Percentiles rank a stretch among this genome's conserved stretches.
phyloP scores from a whole-genome alignment of 2,329 filamentous ascomycete species.

The Sarocladiaceae sp. region DNA sequence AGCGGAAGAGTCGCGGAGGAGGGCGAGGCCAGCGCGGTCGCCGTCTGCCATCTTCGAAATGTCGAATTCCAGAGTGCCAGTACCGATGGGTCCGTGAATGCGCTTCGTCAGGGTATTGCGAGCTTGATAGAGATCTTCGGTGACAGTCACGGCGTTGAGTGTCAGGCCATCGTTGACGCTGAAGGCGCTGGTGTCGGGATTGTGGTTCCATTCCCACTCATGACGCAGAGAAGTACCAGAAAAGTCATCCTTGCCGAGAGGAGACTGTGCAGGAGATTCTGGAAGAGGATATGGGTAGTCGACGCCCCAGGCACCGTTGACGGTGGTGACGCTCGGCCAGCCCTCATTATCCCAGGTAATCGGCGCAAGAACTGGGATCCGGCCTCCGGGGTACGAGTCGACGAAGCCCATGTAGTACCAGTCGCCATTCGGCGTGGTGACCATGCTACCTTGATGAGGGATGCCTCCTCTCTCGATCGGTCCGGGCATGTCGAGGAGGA shows the following conservation, averaged over 20 bases:
- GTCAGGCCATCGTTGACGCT: slow-evolving; percentile 29
- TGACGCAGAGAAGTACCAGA: slow-evolving; percentile 30
- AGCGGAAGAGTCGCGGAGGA: slow-evolving; percentile 45
- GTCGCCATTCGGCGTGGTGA: slow-evolving; percentile 42
- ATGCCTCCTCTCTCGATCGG: not conserved
- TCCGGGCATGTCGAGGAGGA: not conserved
- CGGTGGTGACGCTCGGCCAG: slow-evolving; percentile 35
- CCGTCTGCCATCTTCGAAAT: slow-evolving; percentile 40
- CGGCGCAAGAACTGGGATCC: slow-evolving; percentile 31
- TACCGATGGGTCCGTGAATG: slow-evolving; percentile 37
- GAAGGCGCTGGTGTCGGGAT: slow-evolving; percentile 44
- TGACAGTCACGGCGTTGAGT: slow-evolving; percentile 42
- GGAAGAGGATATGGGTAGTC: slow-evolving; percentile 11
- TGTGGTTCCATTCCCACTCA: slow-evolving; percentile 56
- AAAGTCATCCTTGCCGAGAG: slow-evolving; percentile 10
- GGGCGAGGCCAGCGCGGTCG: slow-evolving; percentile 42
- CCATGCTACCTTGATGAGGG: slow-evolving; percentile 43
- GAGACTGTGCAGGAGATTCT: not conserved
- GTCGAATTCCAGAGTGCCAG: slow-evolving; percentile 43
- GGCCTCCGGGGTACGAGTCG: not conserved
- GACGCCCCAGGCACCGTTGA: slow-evolving; percentile 36
- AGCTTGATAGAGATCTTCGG: slow-evolving; percentile 39
- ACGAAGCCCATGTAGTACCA: slow-evolving; percentile 50
- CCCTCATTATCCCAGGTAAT: slow-evolving; percentile 39
- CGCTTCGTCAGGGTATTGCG: slow-evolving; percentile 40